A percentile compares a stretch with the other conserved stretches of the same genome.
Conservation (phyloP, 2,329 filamentous ascomycete genomes). For the Botrytis paeoniae region DNA sequence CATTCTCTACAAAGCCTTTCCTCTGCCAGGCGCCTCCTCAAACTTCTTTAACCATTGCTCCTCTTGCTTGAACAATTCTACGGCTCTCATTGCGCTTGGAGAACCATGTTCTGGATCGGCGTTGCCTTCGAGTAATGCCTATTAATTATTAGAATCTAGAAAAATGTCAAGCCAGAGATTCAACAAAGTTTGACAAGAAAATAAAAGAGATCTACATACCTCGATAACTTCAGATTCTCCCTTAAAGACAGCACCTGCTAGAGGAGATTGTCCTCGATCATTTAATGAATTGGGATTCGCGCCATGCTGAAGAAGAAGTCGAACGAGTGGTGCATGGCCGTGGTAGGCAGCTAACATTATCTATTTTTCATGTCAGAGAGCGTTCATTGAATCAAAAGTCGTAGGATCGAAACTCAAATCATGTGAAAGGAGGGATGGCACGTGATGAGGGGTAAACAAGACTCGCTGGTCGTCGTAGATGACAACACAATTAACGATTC, state of each 20-base stretch:
- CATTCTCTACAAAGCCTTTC: constrained; percentile 39
- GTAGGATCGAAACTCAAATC: not conserved
- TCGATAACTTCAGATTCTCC: constrained; percentile 63
- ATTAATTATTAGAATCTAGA: constrained; percentile 46
- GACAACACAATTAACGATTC: no score
- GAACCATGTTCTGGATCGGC: constrained; percentile 53
- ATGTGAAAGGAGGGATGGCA: not conserved
- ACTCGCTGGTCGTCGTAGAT: not conserved
- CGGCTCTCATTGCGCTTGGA: constrained; percentile 49
- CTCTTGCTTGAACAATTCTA: constrained; percentile 52
- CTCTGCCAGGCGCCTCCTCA: constrained; percentile 47
- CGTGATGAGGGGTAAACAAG: not conserved
- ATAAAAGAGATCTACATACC: constrained; percentile 36
- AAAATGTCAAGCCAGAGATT: accelerated
- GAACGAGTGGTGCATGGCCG: constrained; percentile 59
- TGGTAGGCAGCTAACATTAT: constrained; percentile 73
- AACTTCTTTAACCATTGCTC: constrained; percentile 51
- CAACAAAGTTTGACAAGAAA: not conserved
- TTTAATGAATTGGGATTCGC: constrained; percentile 68
- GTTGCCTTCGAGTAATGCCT: constrained; percentile 48
- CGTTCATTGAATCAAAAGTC: not conserved
- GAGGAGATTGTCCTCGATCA: constrained; percentile 63
- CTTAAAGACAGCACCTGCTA: constrained; percentile 73
- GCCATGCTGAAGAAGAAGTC: constrained; percentile 57
- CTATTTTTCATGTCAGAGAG: constrained; percentile 38